phyloP scores from a whole-genome alignment of 495 filamentous ascomycete species.

The Neurospora sp. region DNA sequence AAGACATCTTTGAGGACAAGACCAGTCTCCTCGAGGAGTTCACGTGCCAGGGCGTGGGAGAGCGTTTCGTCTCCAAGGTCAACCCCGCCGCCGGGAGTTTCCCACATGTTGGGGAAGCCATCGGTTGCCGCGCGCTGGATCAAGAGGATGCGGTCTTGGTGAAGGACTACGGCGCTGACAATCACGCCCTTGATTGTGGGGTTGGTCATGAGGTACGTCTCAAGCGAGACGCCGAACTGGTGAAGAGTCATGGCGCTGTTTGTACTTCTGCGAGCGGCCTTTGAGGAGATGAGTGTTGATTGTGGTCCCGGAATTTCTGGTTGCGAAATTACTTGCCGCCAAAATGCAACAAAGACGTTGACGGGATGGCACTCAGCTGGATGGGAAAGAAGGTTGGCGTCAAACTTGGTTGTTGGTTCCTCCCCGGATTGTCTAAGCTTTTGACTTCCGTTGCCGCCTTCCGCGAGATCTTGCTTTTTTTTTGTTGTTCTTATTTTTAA shows the following conservation, averaged over 20 bases:
- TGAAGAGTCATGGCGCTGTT: not conserved
- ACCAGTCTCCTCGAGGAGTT: constrained; percentile 44
- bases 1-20: constrained; percentile 22
- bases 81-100: constrained; percentile 39
- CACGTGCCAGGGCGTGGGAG: constrained; percentile 33
- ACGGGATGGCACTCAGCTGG: not conserved
- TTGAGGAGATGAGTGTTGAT: not conserved
- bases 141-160: constrained; percentile 25
- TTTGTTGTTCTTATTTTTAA: too few relatives aligned
- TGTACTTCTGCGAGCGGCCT: not conserved
- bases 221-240: constrained; percentile 11
- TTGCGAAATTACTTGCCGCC: not conserved
- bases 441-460: not conserved
- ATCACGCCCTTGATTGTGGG: constrained; percentile 17
- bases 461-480: too few relatives aligned
- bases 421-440: not conserved
- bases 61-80: constrained; percentile 35
- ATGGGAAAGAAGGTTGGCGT: not conserved
- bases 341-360: not conserved
- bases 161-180: constrained; percentile 25
- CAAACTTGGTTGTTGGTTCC: not conserved
- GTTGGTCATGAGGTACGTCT: constrained; percentile 13
- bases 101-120: constrained; percentile 35
- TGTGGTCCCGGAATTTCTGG: not conserved
- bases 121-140: constrained; percentile 40